Evolutionary conservation across 78 protist species (phyloP), one percentile per base, ranked within the genome.

Genomic region (Creolimax fragrantissima): DNA sequence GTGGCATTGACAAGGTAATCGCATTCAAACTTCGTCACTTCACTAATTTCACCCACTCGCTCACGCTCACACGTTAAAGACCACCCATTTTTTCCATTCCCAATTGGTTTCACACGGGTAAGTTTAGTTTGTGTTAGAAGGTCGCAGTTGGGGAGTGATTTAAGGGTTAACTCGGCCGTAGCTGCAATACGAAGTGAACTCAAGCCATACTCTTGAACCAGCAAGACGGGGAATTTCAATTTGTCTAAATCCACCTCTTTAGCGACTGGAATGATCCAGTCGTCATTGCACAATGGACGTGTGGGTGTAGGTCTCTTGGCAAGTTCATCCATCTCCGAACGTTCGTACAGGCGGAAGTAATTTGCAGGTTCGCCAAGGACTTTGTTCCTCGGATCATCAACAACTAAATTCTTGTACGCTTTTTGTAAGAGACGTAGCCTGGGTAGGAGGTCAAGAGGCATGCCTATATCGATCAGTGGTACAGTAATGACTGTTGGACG

Each of bases 401-500:
- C 88, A 17, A 37, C 41, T 24, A 84, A 24, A 11, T 84, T 24
- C 35, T 37, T 17, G 24, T 84, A 84, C 45, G 35, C 17, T 24
- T 11, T 24, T 24, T 84, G 11, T 84, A 84, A 24, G 35, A 84
- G 41, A 24, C 45, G 88, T 24, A 84, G 17, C 35, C 88, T 17
- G 41, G 88, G 88, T 24, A 84, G 17, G 35, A 84, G 45, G 85
- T 84, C 45, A 11, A 84, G 24, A 2, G 88, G 88, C 24, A n/a
- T 32, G 17, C 88, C 88, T 32, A n/a, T 84, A 2, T 42, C 45
- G 35, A 32, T 17, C 11, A 24, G 11, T n/a, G 88, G 88, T 24
- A 84, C 45, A 32, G 88, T 84, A 84, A 84, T 84, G 2, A 84
- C 88, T 32, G 88, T 84, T 32, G 88, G 88, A 24, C 88, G 41